These are phyloP conservation scores for Phytophthora agathidicida DNA, from an alignment of 352 stramenopile species.

Conservation along the genomic window DNA sequence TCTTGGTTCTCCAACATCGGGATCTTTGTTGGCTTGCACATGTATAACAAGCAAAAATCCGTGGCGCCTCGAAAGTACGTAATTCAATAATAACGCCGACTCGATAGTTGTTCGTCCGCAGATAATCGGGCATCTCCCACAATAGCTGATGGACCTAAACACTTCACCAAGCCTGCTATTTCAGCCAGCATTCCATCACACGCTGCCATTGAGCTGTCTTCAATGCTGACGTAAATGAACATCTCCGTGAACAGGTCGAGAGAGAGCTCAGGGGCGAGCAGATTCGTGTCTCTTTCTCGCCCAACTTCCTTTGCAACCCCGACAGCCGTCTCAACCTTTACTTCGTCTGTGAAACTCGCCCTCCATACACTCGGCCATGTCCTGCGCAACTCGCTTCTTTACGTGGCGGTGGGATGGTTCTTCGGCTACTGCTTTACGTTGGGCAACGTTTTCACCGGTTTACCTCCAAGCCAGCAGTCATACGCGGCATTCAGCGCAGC, in stretches of 20 bases:
- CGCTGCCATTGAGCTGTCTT: too few species aligned
- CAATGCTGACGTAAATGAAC: too few species aligned
- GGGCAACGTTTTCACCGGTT: slow-evolving; percentile 1
- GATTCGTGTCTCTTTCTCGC: too few species aligned
- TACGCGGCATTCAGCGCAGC: slow-evolving; percentile 11
- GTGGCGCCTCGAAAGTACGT: too few species aligned
- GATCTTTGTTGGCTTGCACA: slow-evolving; percentile 15
- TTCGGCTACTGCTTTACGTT: slow-evolving; percentile 19
- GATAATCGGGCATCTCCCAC: too few species aligned
- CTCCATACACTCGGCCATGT: not conserved
- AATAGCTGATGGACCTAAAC: too few species aligned
- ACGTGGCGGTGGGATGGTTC: slow-evolving; percentile 1
- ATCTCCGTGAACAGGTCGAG: too few species aligned
- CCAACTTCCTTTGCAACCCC: not conserved
- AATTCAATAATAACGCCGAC: too few species aligned
- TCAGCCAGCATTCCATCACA: too few species aligned
- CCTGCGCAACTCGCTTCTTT: slow-evolving; percentile 6
- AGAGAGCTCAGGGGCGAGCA: too few species aligned
- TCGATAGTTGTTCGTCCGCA: too few species aligned
- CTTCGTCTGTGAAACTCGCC: not conserved
- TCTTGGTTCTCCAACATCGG: slow-evolving; percentile 23
- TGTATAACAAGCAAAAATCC: not conserved
- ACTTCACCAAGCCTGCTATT: too few species aligned
- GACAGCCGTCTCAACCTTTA: not conserved
- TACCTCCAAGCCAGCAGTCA: slow-evolving; percentile 7